phyloP scores from a whole-genome alignment of 495 filamentous ascomycete genomes.

The Talaromyces thailandensis region DNA sequence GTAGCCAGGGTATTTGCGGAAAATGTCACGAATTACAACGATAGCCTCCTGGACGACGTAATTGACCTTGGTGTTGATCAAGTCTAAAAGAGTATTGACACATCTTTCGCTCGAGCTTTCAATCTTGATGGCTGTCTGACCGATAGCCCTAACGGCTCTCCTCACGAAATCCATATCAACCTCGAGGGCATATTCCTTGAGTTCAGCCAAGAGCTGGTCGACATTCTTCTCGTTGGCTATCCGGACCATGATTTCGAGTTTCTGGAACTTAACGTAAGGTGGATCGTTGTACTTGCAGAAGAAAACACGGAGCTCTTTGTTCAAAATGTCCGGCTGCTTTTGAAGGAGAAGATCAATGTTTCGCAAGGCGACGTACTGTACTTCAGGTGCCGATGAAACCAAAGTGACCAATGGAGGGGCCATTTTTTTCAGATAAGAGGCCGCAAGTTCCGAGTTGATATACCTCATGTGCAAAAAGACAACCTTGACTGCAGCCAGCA shows the following conservation, averaged over 20 bases:
- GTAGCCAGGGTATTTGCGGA: slow-evolving; percentile 94
- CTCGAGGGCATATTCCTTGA: slow-evolving; percentile 96
- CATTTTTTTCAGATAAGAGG: slow-evolving; percentile 94
- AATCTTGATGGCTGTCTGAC: slow-evolving; percentile 97
- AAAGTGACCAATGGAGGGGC: slow-evolving; percentile 92
- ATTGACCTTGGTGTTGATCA: slow-evolving; percentile 96
- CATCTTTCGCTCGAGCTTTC: slow-evolving; percentile 88
- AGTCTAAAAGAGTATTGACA: slow-evolving; percentile 84
- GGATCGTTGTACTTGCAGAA: slow-evolving; percentile 99
- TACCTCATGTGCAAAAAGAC: slow-evolving; percentile 95
- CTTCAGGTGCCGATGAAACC: slow-evolving; percentile 90
- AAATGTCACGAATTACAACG: slow-evolving; percentile 97
- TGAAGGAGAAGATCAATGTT: slow-evolving; percentile 96
- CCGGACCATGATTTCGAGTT: slow-evolving; percentile 97
- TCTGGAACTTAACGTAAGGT: slow-evolving; percentile 93
- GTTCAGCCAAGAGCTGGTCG: slow-evolving; percentile 84
- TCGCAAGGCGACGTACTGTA: slow-evolving; percentile 91
- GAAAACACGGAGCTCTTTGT: slow-evolving; percentile 95
- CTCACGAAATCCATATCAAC: slow-evolving; percentile 99
- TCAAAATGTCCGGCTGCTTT: slow-evolving; percentile 90
- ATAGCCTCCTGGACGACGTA: slow-evolving; percentile 98
- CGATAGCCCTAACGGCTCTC: slow-evolving; percentile 87
- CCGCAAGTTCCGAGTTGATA: slow-evolving; percentile 65
- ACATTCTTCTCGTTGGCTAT: slow-evolving; percentile 98
- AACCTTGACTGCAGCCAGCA: slow-evolving; percentile 91